A percentile compares a stretch with the other conserved stretches of the same genome.
Evolutionary conservation across 305 asterid species (phyloP).

Genomic region (Caryopteris hybrid): DNA sequence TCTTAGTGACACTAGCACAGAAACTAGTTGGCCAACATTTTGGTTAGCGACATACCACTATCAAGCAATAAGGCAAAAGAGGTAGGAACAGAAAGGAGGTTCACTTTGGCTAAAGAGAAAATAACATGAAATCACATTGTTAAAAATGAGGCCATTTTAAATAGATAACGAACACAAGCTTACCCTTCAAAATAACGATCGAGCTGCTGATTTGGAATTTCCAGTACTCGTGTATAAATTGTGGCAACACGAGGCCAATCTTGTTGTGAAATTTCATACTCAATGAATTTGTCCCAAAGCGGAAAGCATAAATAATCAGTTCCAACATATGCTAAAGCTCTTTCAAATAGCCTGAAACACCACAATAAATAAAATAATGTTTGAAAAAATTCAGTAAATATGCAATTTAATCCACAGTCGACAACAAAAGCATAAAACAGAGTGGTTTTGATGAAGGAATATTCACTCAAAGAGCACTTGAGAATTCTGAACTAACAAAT

Average conservation of each 20-base stretch:
- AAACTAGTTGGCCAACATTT: not conserved
- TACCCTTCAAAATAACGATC: constrained; percentile 98
- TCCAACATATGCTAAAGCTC: constrained; percentile 94
- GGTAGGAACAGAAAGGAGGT: not conserved
- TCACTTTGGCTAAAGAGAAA: not conserved
- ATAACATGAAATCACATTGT: not conserved
- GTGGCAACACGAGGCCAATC: constrained; percentile 86
- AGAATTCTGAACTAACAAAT: constrained; percentile 56
- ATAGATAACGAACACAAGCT: constrained; percentile 9
- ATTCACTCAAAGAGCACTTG: constrained; percentile 66
- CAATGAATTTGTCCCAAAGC: constrained; percentile 94
- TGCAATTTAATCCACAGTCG: constrained; percentile 16
- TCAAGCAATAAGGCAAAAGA: not conserved
- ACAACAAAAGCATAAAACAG: constrained; percentile 36
- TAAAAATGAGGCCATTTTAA: not conserved
- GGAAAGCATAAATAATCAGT: constrained; percentile 89
- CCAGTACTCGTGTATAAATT: constrained; percentile 81
- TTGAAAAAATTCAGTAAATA: constrained; percentile 23
- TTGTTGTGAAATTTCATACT: constrained; percentile 80
- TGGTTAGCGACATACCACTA: not conserved
- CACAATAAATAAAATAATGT: constrained; percentile 15
- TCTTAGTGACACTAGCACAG: not conserved
- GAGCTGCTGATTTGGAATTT: constrained; percentile 87
- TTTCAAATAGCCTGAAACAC: constrained; percentile 88
- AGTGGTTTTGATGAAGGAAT: constrained; percentile 37